Evolutionary conservation across 495 filamentous ascomycete genomes (phyloP), one percentile per base, ranked within the genome.

Genomic region (Oidiodendron maius): DNA sequence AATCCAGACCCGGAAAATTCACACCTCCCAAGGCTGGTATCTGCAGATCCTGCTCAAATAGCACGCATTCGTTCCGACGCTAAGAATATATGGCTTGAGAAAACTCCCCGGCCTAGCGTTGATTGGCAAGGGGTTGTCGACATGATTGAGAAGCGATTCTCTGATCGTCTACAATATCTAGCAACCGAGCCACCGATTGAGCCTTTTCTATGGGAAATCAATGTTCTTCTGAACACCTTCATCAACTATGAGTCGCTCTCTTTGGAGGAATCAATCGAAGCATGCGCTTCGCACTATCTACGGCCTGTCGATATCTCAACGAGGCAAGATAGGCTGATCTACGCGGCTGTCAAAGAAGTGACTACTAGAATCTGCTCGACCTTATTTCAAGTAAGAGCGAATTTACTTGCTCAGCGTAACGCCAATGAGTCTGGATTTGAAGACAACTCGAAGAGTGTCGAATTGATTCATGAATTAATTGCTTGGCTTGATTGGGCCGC

Each of bases 121-220:
- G 66, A 83, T 48, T 86, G 82, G 82, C 82, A 83, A 54, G 69
- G 61, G 0, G 67, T 80, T 22, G 68, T 70, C 0, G 82, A 86
- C 45, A 73, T 80, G 73, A 64, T 86, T 3, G 68, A 82, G 4
- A 58, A 65, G 8, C 72, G 81, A 10, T 84, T 83, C 40, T 66
- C 70, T 13, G 61, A 70, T 11, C 64, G 75, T 25, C 58, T 84
- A 38, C 61, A 66, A 13, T 69, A 72, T 22, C 59, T 83, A 45
- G 65, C 64, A 0, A 62, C 58, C 3, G 54, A 64, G 3, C 36
- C 71, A 3, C 38, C 57, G 1, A 60, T 63, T 0, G 39, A 43
- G 17, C 51, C 62, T 16, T 25, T 61, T 3, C 50, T 78, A 34
- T 61, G 48, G 3, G 74, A 80, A 46, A 56, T 82, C 8, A 65